These are phyloP conservation scores for Verticillium albo-atrum DNA, from an alignment of 2,329 filamentous ascomycete genomes.

Conservation along the genomic window DNA sequence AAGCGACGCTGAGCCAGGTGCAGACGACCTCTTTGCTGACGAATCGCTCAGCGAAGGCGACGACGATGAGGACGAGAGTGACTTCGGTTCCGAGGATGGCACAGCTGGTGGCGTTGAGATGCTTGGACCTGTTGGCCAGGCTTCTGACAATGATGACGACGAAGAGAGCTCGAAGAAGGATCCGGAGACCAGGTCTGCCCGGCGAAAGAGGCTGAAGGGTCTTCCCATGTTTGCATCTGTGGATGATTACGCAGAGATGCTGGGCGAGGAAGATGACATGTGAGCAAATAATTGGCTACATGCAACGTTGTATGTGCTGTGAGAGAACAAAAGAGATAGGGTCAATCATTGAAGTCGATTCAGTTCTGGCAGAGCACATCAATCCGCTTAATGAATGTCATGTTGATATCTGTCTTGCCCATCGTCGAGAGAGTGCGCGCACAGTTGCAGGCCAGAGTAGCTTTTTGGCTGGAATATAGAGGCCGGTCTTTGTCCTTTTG, in stretches of 20 bases:
- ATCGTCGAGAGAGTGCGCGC: too few species aligned
- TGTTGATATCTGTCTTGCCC: too few species aligned
- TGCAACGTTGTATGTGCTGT: not conserved
- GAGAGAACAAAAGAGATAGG: not conserved
- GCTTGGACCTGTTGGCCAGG: not conserved
- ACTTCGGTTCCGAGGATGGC: slow-evolving; percentile 43
- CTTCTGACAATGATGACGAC: not conserved
- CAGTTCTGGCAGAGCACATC: too few species aligned
- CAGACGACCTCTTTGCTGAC: slow-evolving; percentile 32
- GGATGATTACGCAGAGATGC: slow-evolving; percentile 87
- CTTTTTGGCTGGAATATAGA: too few species aligned
- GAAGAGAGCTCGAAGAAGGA: slow-evolving; percentile 21
- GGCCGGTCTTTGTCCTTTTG: too few species aligned
- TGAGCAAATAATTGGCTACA: not conserved
- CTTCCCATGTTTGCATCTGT: slow-evolving; percentile 89
- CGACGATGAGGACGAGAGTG: slow-evolving; percentile 51
- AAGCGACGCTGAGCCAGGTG: slow-evolving; percentile 41
- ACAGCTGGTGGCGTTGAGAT: slow-evolving; percentile 3
- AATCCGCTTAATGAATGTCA: too few species aligned
- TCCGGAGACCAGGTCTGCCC: slow-evolving; percentile 33
- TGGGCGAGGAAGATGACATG: slow-evolving; percentile 64
- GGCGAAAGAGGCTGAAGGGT: slow-evolving; percentile 68
- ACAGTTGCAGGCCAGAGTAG: too few species aligned
- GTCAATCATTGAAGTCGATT: too few species aligned
- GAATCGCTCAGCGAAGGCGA: slow-evolving; percentile 19